These are phyloP conservation scores for Tuber brumale DNA, from an alignment of 495 filamentous ascomycete species.

Conservation along the genomic window DNA sequence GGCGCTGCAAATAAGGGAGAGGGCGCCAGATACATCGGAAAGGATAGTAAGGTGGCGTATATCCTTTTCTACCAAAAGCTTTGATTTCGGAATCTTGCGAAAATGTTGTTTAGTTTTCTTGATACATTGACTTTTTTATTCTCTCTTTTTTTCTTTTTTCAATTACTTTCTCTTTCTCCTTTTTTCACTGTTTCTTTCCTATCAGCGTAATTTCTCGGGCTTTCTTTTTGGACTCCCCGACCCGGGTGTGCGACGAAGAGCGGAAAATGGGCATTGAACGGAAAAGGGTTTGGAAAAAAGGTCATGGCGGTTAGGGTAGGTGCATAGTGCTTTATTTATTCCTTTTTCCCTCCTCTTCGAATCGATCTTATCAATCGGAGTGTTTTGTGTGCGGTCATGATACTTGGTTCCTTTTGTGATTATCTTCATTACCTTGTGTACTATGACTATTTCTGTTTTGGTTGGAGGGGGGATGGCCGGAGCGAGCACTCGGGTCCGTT, in stretches of 20 bases:
- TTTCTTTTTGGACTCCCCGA: background rate
- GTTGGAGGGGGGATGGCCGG: background rate
- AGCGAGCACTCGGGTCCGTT: background rate
- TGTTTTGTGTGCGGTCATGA: background rate
- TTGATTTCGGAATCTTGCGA: constrained; percentile 29
- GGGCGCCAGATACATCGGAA: constrained; percentile 63
- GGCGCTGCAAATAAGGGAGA: constrained; percentile 56
- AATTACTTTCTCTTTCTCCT: constrained; percentile 5
- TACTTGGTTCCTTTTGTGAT: background rate
- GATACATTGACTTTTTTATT: background rate
- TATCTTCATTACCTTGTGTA: constrained; percentile 1
- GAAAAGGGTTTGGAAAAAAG: background rate
- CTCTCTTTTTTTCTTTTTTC: constrained; percentile 11
- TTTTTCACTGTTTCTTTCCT: constrained; percentile 5
- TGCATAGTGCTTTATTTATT: constrained; percentile 5
- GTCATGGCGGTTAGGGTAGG: constrained; percentile 4
- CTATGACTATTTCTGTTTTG: background rate
- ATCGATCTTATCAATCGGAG: background rate
- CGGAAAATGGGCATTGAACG: background rate
- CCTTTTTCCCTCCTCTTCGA: background rate
- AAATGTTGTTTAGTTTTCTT: constrained; percentile 16
- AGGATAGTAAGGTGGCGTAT: constrained; percentile 95
- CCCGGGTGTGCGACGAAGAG: background rate
- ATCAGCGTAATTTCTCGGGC: background rate
- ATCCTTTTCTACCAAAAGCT: constrained; percentile 89